A percentile compares a stretch with the other conserved stretches of the same genome.
Conservation (phyloP, 2,329 filamentous ascomycete genomes). For the Hymenoscyphus fraxineus region DNA sequence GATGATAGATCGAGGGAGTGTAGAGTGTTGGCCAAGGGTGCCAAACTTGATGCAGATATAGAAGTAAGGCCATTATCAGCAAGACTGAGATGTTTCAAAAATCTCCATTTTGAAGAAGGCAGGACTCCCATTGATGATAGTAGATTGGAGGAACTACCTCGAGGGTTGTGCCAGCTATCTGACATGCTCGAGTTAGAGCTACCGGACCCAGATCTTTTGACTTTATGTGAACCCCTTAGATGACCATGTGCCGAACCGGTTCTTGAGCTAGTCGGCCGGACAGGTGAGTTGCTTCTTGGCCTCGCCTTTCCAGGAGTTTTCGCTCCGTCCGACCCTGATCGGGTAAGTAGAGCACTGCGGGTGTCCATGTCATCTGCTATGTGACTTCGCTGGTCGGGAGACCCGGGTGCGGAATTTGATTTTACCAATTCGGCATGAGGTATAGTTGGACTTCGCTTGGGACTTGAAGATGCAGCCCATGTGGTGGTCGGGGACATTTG, state of each 20-base stretch:
- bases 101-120: conserved; percentile 88
- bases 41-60: conserved; percentile 70
- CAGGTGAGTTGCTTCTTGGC: conserved; percentile 77
- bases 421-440: conserved; percentile 64
- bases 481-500: conserved; percentile 75
- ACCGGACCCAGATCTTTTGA: conserved; percentile 82
- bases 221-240: conserved; percentile 63
- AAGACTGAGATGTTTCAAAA: conserved; percentile 85
- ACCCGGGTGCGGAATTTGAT: conserved; percentile 59
- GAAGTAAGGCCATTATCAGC: conserved; percentile 87
- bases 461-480: conserved; percentile 56
- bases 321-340: conserved; percentile 33
- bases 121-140: conserved; percentile 65
- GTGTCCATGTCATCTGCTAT: conserved; percentile 27
- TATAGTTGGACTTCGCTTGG: conserved; percentile 59
- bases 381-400: conserved; percentile 35
- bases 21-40: conserved; percentile 79
- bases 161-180: conserved; percentile 57
- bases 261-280: conserved; percentile 70
- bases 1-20: conserved; percentile 89
- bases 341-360: conserved; percentile 25
- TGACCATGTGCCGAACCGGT: conserved; percentile 57
- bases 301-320: conserved; percentile 38
- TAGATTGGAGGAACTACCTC: conserved; percentile 76
- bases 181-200: conserved; percentile 83